A percentile compares a stretch with the other conserved stretches of the same genome.
phyloP scores from a whole-genome alignment of 1,139 yeast genomes.

The Keqinozyma sinolaborantium region DNA sequence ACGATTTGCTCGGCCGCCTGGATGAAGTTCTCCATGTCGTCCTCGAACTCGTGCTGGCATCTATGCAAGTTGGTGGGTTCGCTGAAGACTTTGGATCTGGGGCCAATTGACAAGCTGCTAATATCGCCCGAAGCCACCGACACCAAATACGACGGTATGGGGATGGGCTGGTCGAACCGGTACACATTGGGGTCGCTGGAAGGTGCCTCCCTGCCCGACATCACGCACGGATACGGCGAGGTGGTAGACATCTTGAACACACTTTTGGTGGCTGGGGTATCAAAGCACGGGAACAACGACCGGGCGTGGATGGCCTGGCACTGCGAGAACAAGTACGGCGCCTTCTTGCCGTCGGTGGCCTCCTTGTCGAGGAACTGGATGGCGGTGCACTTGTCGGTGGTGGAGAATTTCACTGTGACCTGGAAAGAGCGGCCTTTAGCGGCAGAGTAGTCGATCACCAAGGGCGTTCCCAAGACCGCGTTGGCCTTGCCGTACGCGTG shows the following conservation, averaged over 20 bases:
- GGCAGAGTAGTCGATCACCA: conserved; percentile 31
- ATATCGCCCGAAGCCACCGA: conserved; percentile 88
- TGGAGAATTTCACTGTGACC: conserved; percentile 52
- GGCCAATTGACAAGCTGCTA: conserved; percentile 69
- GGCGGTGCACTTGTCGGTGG: conserved; percentile 79
- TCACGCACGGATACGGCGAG: conserved; percentile 65
- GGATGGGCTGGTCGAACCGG: conserved; percentile 67
- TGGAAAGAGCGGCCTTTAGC: conserved; percentile 15
- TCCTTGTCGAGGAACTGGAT: conserved; percentile 78
- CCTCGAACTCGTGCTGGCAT: conserved; percentile 76
- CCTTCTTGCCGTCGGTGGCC: conserved; percentile 71
- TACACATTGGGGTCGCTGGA: conserved; percentile 21
- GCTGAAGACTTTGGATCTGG: conserved; percentile 77
- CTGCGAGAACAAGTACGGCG: conserved; percentile 83
- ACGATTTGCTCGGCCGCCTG: conserved; percentile 75
- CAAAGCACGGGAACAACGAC: conserved; percentile 85
- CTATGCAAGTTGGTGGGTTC: conserved; percentile 69
- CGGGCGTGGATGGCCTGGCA: conserved; percentile 92
- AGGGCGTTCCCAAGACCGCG: conserved; percentile 68
- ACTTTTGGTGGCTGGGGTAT: conserved; percentile 82
- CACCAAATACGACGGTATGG: conserved; percentile 81
- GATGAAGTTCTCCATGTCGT: conserved; percentile 78
- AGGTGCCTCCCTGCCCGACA: conserved; percentile 57
- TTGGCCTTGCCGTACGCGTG: conserved; percentile 44
- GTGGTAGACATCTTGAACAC: conserved; percentile 55